A percentile compares a stretch with the other conserved stretches of the same genome.
Evolutionary conservation across 2,329 filamentous ascomycete species (phyloP).

Genomic region (Fusarium sp.): DNA sequence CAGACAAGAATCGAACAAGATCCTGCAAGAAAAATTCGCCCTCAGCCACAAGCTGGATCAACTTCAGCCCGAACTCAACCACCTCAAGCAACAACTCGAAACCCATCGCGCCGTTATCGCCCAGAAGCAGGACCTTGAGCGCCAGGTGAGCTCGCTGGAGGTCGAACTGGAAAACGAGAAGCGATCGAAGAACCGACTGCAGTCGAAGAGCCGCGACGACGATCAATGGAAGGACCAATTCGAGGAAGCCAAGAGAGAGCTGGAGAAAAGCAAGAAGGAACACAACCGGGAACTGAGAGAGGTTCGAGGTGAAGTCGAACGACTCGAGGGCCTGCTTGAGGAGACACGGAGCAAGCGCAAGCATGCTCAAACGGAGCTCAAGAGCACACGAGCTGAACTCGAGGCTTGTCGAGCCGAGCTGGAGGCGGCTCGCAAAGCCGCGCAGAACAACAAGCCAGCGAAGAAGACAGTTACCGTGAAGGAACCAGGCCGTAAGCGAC

Average conservation of each 20-base stretch:
- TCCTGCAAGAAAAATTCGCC: conserved; percentile 70
- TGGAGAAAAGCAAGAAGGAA: conserved; percentile 59
- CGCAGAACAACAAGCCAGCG: conserved; percentile 32
- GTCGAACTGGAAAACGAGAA: conserved; percentile 86
- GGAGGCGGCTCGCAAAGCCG: conserved; percentile 44
- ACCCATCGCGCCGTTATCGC: conserved; percentile 76
- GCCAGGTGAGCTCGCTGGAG: conserved; percentile 81
- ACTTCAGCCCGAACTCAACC: conserved; percentile 68
- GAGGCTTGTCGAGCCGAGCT: conserved; percentile 57
- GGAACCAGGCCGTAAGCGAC: conserved; percentile 58
- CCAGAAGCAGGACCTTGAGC: conserved; percentile 84
- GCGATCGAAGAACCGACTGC: conserved; percentile 49
- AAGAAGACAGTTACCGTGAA: conserved; percentile 40
- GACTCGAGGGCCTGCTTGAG: conserved; percentile 75
- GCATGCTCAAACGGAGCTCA: conserved; percentile 78
- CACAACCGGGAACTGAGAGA: conserved; percentile 69
- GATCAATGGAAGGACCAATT: conserved; percentile 56
- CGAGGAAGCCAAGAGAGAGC: conserved; percentile 56
- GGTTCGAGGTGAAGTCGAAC: conserved; percentile 70
- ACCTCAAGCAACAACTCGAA: conserved; percentile 65
- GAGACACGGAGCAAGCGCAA: conserved; percentile 74
- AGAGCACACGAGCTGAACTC: conserved; percentile 64
- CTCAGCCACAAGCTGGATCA: conserved; percentile 64
- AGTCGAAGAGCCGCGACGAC: conserved; percentile 52
- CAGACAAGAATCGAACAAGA: conserved; percentile 76